These are phyloP conservation scores for Rhynchosporium secalis DNA, from an alignment of 2,329 filamentous ascomycete species.

Conservation along the genomic window DNA sequence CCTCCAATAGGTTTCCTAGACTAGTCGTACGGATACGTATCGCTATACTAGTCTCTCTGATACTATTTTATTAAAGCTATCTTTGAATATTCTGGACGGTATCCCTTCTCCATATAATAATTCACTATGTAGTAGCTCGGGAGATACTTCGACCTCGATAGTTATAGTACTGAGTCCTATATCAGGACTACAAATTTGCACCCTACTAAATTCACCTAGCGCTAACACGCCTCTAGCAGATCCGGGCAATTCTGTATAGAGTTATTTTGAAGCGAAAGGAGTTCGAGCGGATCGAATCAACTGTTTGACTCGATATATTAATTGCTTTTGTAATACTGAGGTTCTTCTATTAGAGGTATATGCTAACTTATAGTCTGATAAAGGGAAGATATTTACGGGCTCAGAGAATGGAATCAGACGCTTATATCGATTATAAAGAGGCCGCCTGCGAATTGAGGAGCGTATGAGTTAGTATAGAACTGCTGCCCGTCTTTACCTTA, in stretches of 20 bases:
- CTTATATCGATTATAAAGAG: background rate
- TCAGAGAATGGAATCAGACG: slow-evolving; percentile 1
- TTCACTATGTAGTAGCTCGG: background rate
- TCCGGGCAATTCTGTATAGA: background rate
- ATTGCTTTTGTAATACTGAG: background rate
- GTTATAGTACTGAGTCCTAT: background rate
- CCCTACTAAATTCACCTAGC: background rate
- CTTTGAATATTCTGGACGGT: background rate
- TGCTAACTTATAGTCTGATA: background rate
- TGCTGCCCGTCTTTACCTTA: slow-evolving; percentile 4
- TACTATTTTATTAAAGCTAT: background rate
- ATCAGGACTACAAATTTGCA: background rate
- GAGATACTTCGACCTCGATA: background rate
- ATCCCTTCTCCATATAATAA: background rate
- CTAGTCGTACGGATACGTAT: background rate
- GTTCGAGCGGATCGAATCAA: background rate
- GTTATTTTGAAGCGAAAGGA: background rate
- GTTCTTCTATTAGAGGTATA: background rate
- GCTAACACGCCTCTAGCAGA: background rate
- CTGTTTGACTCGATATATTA: background rate
- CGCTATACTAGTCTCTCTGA: background rate
- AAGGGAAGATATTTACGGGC: background rate
- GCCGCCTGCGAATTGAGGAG: background rate
- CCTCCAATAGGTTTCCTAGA: background rate
- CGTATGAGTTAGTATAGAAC: background rate